Base-by-base conservation (phyloP, 2,329 filamentous ascomycete genomes). In the Botrytis porri region DNA sequence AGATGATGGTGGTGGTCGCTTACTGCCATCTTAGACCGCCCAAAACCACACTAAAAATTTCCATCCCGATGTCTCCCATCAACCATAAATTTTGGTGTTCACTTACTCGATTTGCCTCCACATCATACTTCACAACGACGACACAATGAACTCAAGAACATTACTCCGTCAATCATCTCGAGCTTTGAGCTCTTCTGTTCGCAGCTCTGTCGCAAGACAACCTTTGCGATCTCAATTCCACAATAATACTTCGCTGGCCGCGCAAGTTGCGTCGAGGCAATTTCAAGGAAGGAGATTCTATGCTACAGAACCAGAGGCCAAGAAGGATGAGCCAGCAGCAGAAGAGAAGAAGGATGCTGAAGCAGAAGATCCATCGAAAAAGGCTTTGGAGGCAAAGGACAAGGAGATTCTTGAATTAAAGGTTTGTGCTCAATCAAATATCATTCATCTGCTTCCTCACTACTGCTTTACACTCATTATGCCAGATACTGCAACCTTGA, bases 341-440 rank as follows among this genome's bases (percentile, higher is more conserved):
- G 78, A 82, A 45, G 78, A 82, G 69, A 82, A 84, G 74, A 77
- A 81, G 57, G 77, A 81, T 20, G 77, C 81, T 74, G 77, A 82
- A 59, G 84, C 85, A 79, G 83, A 85, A 69, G 84, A 86, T 67
- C 83, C 85, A 48, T 73, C 88, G 63, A 87, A 88, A 82, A 90
- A 90, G 82, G 89, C 93, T 82, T 82, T 94, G 8, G 91, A 93
- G 82, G 86, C 88, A 74, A 92, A 92, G 83, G 89, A 91, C 78
- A 90, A 88, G 83, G 92, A 94, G 82, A 86, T 89, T 61, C 81
- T 92, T 75, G 94, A 98, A 66, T 88, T 97, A 83, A 98, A 98
- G 90, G 95, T 97, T 79, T 64, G 86, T 72, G 78, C 63, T 85
- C 48, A 14, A n/a, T 39, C n/a, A 4, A 32, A 25, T 45, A 57